Percentiles rank a stretch among this genome's conserved stretches.
These are phyloP conservation scores for Bocquillonia castaneifolia DNA, from an alignment of 441 rosid species.

Conservation along the genomic window DNA sequence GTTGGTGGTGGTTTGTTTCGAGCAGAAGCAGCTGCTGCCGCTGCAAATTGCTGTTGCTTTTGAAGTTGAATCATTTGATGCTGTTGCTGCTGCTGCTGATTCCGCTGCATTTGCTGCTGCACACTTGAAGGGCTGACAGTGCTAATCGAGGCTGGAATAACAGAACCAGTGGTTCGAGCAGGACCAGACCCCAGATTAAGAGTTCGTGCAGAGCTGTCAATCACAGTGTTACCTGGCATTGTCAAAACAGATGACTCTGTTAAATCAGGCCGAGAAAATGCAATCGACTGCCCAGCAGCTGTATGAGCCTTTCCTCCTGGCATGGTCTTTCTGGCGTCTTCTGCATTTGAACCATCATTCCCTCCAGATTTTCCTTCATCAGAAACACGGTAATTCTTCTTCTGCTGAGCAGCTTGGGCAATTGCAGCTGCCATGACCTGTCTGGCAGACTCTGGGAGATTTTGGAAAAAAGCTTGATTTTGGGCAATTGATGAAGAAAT, in stretches of 20 bases:
- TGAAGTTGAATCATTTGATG: slow-evolving; percentile 57
- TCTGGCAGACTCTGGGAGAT: slow-evolving; percentile 63
- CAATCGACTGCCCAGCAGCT: slow-evolving; percentile 68
- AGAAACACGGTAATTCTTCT: slow-evolving; percentile 54
- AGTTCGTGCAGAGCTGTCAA: slow-evolving; percentile 71
- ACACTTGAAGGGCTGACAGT: slow-evolving; percentile 29
- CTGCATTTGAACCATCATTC: slow-evolving; percentile 39
- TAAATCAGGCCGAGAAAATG: slow-evolving; percentile 67
- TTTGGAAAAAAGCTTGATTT: slow-evolving; percentile 68
- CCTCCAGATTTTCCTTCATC: slow-evolving; percentile 69
- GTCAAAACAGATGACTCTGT: slow-evolving; percentile 52
- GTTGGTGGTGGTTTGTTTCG: slow-evolving; percentile 57
- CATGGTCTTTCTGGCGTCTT: slow-evolving; percentile 65
- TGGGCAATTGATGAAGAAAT: slow-evolving; percentile 67
- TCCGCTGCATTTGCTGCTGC: slow-evolving; percentile 57
- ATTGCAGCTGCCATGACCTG: slow-evolving; percentile 60
- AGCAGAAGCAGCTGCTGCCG: slow-evolving; percentile 50
- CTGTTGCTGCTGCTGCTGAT: slow-evolving; percentile 35
- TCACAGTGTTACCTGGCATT: slow-evolving; percentile 50
- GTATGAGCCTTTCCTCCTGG: slow-evolving; percentile 48
- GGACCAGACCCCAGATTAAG: slow-evolving; percentile 55
- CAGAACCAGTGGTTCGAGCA: slow-evolving; percentile 47
- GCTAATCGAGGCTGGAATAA: slow-evolving; percentile 34
- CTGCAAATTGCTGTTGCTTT: slow-evolving; percentile 70
- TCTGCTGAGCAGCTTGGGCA: slow-evolving; percentile 69